A percentile compares a stretch with the other conserved stretches of the same genome.
phyloP scores from a whole-genome alignment of 768 basidiomycete genomes.

The Leccinum subtestaceum region DNA sequence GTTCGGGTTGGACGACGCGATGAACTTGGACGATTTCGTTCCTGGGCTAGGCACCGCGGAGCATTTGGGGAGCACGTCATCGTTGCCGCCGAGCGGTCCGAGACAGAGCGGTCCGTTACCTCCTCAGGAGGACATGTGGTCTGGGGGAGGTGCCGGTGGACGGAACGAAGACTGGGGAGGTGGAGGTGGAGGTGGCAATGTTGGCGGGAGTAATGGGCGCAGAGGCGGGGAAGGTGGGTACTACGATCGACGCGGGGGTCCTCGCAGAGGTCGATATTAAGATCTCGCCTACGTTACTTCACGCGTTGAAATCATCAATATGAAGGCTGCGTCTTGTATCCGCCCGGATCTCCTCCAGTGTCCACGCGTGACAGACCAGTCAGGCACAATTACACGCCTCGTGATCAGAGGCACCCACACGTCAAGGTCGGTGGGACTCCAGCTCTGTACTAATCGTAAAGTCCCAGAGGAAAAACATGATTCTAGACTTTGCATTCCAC shows the following conservation, averaged over 20 bases:
- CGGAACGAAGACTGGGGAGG: constrained; percentile 39
- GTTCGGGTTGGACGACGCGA: constrained; percentile 27
- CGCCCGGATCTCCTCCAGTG: too few relatives aligned
- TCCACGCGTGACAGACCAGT: too few relatives aligned
- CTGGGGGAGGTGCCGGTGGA: constrained; percentile 31
- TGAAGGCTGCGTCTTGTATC: neutral
- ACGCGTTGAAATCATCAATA: neutral
- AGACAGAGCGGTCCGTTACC: constrained; percentile 38
- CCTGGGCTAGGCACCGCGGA: constrained; percentile 57
- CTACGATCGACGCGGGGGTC: constrained; percentile 24
- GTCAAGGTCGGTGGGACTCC: too few relatives aligned
- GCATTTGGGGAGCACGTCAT: constrained; percentile 14
- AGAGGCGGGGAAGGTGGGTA: constrained; percentile 36
- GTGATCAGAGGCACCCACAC: too few relatives aligned
- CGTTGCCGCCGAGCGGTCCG: constrained; percentile 30
- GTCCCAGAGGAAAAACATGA: too few relatives aligned
- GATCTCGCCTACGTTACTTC: neutral
- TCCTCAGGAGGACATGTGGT: constrained; percentile 53
- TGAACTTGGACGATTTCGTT: constrained; percentile 54
- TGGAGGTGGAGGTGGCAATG: constrained; percentile 28
- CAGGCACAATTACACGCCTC: too few relatives aligned
- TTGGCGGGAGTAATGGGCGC: constrained; percentile 27
- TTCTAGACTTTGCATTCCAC: neutral
- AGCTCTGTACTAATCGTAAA: too few relatives aligned
- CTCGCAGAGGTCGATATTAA: constrained; percentile 28